A percentile compares a stretch with the other conserved stretches of the same genome.
Conservation (phyloP, 345 rosid species). For the Populus ilicifolia region DNA sequence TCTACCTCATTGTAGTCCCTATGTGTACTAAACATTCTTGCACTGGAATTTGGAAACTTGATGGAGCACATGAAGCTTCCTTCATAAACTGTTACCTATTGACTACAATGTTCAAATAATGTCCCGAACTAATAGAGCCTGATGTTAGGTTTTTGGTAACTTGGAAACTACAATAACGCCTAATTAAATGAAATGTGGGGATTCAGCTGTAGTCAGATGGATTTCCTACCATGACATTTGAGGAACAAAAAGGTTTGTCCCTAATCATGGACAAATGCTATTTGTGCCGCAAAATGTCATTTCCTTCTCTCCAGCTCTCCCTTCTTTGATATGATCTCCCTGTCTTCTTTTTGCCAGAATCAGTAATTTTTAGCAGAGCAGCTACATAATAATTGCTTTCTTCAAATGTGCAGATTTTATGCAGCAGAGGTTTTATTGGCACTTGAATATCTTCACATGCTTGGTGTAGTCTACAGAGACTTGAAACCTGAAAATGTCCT, state of each 20-base stretch:
- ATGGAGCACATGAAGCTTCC: neutral
- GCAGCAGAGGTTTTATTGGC: constrained; percentile 96
- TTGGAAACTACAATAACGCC: no score
- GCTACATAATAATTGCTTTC: constrained; percentile 4
- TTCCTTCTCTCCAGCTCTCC: neutral
- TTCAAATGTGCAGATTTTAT: constrained; percentile 59
- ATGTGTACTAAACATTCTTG: neutral
- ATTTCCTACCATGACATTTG: neutral
- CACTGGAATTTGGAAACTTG: neutral
- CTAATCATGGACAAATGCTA: neutral
- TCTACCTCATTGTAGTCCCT: neutral
- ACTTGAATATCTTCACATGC: constrained; percentile 97
- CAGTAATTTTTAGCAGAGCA: neutral
- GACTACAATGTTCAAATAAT: neutral
- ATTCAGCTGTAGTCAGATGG: neutral
- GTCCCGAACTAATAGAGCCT: neutral
- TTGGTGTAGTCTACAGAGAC: constrained; percentile 95
- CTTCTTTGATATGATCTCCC: neutral
- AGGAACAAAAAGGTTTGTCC: neutral
- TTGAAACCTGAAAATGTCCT: constrained; percentile 96
- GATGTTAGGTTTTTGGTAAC: neutral
- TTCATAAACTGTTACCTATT: neutral
- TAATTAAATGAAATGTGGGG: neutral
- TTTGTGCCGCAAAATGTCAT: neutral
- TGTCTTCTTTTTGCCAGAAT: neutral